Percentiles rank a stretch among this genome's conserved stretches.
phyloP scores from a whole-genome alignment of 306 rosid genomes.

The Neltuma alba region DNA sequence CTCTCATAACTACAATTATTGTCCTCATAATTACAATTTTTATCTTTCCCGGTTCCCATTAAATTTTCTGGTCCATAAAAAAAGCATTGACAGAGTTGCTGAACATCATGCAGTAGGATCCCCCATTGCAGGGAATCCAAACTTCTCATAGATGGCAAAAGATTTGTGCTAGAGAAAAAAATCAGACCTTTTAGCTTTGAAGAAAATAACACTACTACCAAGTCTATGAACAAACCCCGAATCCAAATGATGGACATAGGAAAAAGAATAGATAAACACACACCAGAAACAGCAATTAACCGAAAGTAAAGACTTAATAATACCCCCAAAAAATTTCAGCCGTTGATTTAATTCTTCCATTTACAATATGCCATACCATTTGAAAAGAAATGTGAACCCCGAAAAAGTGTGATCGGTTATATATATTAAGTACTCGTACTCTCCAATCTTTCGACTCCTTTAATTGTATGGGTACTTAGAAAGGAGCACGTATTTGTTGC shows the following conservation, averaged over 20 bases:
- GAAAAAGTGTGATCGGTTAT: background rate
- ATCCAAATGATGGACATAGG: slow-evolving; percentile 7
- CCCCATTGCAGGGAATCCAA: too few relatives aligned
- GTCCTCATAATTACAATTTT: too few relatives aligned
- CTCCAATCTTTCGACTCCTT: slow-evolving; percentile 34
- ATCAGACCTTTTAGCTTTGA: background rate
- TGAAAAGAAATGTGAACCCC: background rate
- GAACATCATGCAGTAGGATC: too few relatives aligned
- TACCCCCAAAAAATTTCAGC: too few relatives aligned
- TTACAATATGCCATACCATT: background rate
- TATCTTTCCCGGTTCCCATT: too few relatives aligned
- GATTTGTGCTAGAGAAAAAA: background rate
- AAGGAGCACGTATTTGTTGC: slow-evolving; percentile 52
- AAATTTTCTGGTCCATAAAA: too few relatives aligned
- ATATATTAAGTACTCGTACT: slow-evolving; percentile 46
- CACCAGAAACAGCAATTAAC: slow-evolving; percentile 16
- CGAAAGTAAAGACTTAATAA: slow-evolving; percentile 18
- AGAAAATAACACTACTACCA: background rate
- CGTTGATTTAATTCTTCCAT: background rate
- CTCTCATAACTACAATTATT: too few relatives aligned
- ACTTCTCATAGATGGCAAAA: slow-evolving; percentile 7
- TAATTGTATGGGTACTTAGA: slow-evolving; percentile 36
- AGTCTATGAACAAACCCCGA: background rate
- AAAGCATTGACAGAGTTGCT: too few relatives aligned
- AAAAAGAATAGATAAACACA: slow-evolving; percentile 8